phyloP scores from a whole-genome alignment of 495 filamentous ascomycete genomes.

The Staphylotrichum longicolle region DNA sequence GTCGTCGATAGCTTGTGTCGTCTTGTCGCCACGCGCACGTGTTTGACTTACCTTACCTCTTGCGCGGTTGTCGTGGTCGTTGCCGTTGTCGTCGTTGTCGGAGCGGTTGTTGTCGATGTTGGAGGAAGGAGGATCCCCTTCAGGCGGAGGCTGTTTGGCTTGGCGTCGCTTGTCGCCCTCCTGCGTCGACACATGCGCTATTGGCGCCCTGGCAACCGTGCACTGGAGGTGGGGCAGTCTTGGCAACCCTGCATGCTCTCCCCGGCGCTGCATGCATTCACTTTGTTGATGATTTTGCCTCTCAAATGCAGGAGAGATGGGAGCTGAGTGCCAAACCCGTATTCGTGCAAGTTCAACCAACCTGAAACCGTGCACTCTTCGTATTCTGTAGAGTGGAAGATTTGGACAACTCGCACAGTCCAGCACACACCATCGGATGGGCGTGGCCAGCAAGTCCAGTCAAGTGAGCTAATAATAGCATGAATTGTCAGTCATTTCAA shows the following conservation, averaged over 20 bases:
- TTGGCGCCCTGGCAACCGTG: conserved; percentile 27
- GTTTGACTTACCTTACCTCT: conserved; percentile 19
- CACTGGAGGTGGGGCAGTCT: conserved; percentile 17
- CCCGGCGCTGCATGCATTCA: not conserved
- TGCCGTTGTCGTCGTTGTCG: conserved; percentile 15
- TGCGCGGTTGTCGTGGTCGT: conserved; percentile 6
- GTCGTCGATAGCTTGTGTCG: conserved; percentile 2
- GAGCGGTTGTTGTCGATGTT: conserved; percentile 16
- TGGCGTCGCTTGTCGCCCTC: conserved; percentile 13
- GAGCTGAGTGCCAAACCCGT: no score
- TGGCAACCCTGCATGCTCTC: not conserved
- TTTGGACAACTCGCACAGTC: no score
- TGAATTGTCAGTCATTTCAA: conserved; percentile 1
- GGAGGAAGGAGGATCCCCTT: conserved; percentile 18
- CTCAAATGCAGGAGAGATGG: no score
- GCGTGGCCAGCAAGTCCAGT: no score
- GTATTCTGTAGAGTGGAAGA: no score
- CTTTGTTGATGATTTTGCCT: not conserved
- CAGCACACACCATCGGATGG: no score
- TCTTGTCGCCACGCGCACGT: conserved; percentile 7
- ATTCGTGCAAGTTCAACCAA: no score
- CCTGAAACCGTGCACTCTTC: no score
- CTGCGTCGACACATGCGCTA: conserved; percentile 18
- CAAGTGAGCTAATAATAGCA: conserved; percentile 7
- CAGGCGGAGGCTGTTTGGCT: conserved; percentile 24